A percentile compares a stretch with the other conserved stretches of the same genome.
Evolutionary conservation across 495 filamentous ascomycete species (phyloP).

Genomic region (Annulohypoxylon nitens): DNA sequence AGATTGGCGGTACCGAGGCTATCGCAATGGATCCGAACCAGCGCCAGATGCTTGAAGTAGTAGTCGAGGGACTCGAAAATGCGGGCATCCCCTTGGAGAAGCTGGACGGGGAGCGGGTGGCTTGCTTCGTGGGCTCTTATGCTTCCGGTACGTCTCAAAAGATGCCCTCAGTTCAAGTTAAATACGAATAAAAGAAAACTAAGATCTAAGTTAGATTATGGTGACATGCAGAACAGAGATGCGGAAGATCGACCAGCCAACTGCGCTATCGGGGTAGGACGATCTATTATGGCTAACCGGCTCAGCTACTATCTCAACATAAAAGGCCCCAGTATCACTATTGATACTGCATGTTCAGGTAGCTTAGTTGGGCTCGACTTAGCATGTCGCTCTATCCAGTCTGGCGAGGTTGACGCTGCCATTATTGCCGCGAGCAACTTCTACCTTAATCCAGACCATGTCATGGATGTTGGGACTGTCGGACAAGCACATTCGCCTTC

Average conservation of each 20-base stretch:
- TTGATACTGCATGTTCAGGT: neutral
- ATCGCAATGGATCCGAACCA: slow-evolving; percentile 85
- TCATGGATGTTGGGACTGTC: slow-evolving; percentile 16
- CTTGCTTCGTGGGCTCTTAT: neutral
- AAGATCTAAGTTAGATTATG: neutral
- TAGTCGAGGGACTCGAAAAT: slow-evolving; percentile 84
- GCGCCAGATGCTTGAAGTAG: slow-evolving; percentile 78
- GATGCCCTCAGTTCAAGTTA: too few species aligned
- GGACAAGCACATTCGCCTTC: slow-evolving; percentile 42
- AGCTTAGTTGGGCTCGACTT: neutral
- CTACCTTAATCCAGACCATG: neutral
- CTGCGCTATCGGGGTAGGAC: neutral
- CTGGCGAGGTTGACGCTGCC: neutral
- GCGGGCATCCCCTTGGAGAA: slow-evolving; percentile 71
- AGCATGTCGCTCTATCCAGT: neutral
- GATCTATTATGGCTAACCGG: neutral
- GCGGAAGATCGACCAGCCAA: neutral
- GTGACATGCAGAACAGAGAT: neutral
- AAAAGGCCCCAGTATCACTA: neutral
- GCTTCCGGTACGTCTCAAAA: neutral
- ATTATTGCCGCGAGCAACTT: neutral
- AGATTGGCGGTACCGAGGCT: slow-evolving; percentile 75
- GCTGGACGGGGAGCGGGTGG: slow-evolving; percentile 73
- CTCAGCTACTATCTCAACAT: neutral
- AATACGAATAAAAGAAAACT: too few species aligned